phyloP scores from a whole-genome alignment of 768 basidiomycete species.

The Tulasnella sp. region DNA sequence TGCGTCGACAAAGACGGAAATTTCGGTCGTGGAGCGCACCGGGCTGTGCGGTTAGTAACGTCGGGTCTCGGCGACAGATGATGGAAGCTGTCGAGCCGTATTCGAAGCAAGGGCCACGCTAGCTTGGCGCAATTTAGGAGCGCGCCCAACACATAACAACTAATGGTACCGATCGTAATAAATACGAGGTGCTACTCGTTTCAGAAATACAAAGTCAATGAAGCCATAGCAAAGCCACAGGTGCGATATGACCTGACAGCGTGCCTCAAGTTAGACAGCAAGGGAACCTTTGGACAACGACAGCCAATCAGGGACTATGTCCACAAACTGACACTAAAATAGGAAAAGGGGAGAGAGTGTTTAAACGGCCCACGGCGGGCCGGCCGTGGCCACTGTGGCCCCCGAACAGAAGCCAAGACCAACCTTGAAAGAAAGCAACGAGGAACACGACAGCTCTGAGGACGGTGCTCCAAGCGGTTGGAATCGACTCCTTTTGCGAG shows the following conservation, averaged over 20 bases:
- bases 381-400: neutral
- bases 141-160: neutral
- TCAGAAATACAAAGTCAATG: neutral
- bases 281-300: neutral
- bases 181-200: too few species aligned
- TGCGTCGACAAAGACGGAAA: neutral
- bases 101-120: neutral
- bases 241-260: neutral
- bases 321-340: neutral
- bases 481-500: neutral
- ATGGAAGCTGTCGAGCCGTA: neutral
- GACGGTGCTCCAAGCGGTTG: neutral
- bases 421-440: neutral
- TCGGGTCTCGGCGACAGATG: neutral
- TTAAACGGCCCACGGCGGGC: neutral
- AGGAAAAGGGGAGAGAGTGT: neutral
- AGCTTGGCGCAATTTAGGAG: neutral
- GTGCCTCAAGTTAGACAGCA: neutral
- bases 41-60: neutral
- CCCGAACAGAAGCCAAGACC: slow-evolving; percentile 5
- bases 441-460: neutral
- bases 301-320: neutral
- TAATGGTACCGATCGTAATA: neutral
- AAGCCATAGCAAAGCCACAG: neutral
- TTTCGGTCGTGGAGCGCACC: neutral